Base-by-base conservation (phyloP, 1,139 yeast species). In the Yamadazyma epiphylla region DNA sequence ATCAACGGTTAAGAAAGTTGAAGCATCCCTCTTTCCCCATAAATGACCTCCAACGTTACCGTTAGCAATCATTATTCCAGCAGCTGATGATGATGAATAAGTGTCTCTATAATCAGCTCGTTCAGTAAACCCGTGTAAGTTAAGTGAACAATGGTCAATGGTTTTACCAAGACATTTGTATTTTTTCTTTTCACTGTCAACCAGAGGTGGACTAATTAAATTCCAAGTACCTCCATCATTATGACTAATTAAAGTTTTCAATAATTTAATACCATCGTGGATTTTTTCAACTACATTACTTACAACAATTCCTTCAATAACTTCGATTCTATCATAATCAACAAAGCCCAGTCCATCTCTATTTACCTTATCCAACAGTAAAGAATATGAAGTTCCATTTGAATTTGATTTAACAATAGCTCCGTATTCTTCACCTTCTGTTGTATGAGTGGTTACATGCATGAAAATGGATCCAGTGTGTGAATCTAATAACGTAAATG, bases 171-270 rank as follows among this genome's bases (percentile, higher is more conserved):
- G 41, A 53, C 96, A 84, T 8, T 45, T 39, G 39, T 72, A 79
- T 30, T 60, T 63, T 25, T 76, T 68, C 3, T 89, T 89, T 1
- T 73, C 59, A 1, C 85, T 70, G 46, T 85, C 87, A 7, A 57
- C 57, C 0, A 57, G 32, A 19, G 97, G 95, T 7, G 96, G 91
- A 0, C 55, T 49, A 17, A 91, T 49, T 36, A 64, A 77, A 3
- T 64, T 54, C 97, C 98, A 91, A 42, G 81, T 82, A 6, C 94
- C 86, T 29, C 96, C 99, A 56, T 91, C 98, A 51, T 88, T 87
- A 53, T 81, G 88, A 0, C 97, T 78, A 29, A 89, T 85, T 50
- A 66, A 68, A 0, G 95, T 73, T 50, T 79, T 78, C 34, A 89
- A 55, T 40, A 69, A 58, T 22, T 32, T 35, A 5, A 31, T 32